Conservation (phyloP, 1,139 yeast genomes). For the Blastobotrys elegans region DNA sequence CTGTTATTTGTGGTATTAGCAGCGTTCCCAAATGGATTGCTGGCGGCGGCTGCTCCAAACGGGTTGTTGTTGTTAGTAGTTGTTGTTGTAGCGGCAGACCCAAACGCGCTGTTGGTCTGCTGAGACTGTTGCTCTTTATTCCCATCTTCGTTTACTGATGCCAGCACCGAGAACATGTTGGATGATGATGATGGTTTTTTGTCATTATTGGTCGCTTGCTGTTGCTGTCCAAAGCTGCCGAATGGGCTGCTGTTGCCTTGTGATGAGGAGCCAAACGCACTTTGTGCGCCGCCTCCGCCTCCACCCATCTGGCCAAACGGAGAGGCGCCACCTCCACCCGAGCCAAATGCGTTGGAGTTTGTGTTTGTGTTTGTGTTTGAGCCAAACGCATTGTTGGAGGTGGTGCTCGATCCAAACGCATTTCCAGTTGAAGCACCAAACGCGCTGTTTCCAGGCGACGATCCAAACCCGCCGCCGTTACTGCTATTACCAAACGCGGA, state of each 20-base stretch:
- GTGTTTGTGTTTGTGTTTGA: background rate
- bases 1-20: slow-evolving; percentile 14
- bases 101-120: background rate
- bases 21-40: background rate
- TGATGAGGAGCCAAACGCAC: slow-evolving; percentile 9
- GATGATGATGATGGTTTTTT: no score
- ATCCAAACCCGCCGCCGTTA: background rate
- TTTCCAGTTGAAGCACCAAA: background rate
- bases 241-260: slow-evolving; percentile 4
- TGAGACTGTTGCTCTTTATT: background rate
- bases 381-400: slow-evolving; percentile 11
- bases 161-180: slow-evolving; percentile 3
- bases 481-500: slow-evolving; percentile 14
- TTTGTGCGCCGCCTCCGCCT: background rate
- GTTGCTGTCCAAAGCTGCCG: slow-evolving; percentile 10
- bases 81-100: background rate
- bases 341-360: slow-evolving; percentile 10
- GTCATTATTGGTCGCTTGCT: background rate
- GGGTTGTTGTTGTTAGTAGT: background rate
- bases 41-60: background rate
- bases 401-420: background rate
- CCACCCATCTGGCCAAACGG: slow-evolving; percentile 5
- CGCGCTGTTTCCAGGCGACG: no score
- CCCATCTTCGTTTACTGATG: background rate
- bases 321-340: background rate